These are phyloP conservation scores for Iris pallida DNA, from an alignment of 116 monocot genomes.

Conservation along the genomic window DNA sequence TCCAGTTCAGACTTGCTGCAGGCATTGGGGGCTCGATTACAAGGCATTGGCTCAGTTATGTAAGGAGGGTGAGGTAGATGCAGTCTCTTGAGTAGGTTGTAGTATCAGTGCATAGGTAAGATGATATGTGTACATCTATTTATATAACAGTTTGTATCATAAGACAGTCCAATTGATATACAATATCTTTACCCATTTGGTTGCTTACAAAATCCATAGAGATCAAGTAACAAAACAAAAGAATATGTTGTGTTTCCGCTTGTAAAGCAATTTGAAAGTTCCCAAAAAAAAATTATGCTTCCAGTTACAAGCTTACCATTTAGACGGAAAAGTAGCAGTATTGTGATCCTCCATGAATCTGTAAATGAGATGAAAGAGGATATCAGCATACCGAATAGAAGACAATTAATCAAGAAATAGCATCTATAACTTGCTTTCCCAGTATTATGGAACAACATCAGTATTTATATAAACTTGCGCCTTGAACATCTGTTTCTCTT, in stretches of 20 bases:
- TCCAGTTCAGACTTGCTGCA: too few species aligned
- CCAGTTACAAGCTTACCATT: constrained; percentile 54
- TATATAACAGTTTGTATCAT: too few species aligned
- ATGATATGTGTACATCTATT: too few species aligned
- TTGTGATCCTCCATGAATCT: constrained; percentile 99
- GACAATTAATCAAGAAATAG: neutral
- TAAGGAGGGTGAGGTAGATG: too few species aligned
- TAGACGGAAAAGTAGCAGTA: constrained; percentile 97
- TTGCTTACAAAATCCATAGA: too few species aligned
- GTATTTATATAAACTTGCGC: constrained; percentile 54
- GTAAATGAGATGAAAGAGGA: constrained; percentile 1
- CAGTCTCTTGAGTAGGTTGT: too few species aligned
- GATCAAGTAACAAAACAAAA: too few species aligned
- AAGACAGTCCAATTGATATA: too few species aligned
- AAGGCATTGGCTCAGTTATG: too few species aligned
- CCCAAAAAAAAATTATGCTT: neutral
- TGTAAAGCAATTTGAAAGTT: neutral
- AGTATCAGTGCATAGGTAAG: too few species aligned
- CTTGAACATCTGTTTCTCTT: constrained; percentile 98
- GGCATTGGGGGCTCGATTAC: too few species aligned
- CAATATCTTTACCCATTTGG: too few species aligned
- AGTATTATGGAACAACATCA: neutral
- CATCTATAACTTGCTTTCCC: constrained; percentile 1
- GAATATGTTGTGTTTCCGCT: neutral
- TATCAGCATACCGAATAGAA: neutral